Evolutionary conservation across 2,329 filamentous ascomycete species (phyloP).

Genomic region (Tolypocladium amazonense): DNA sequence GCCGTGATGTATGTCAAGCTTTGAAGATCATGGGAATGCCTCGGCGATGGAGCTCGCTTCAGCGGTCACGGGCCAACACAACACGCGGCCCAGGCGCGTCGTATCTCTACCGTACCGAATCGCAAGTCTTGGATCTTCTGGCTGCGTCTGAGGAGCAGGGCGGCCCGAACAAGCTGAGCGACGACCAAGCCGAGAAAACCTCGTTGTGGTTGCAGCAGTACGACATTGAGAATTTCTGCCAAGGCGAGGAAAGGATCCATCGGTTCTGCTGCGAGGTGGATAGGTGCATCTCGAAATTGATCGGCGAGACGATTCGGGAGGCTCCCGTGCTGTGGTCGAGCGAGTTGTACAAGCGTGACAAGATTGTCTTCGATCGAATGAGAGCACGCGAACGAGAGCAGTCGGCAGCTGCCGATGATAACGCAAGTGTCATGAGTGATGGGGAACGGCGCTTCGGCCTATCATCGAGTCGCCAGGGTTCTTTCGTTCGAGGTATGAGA

Average conservation of each 20-base stretch:
- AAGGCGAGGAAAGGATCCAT: slow-evolving; percentile 89
- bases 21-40: slow-evolving; percentile 80
- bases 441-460: slow-evolving; percentile 36
- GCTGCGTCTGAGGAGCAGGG: slow-evolving; percentile 75
- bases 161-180: slow-evolving; percentile 89
- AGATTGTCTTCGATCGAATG: slow-evolving; percentile 44
- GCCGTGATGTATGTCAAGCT: slow-evolving; percentile 74
- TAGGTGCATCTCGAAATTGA: slow-evolving; percentile 72
- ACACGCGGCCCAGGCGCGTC: slow-evolving; percentile 39
- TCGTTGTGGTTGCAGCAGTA: slow-evolving; percentile 71
- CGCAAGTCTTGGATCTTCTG: slow-evolving; percentile 78
- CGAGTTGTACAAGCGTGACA: slow-evolving; percentile 74
- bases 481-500: slow-evolving; percentile 46
- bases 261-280: slow-evolving; percentile 87
- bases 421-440: slow-evolving; percentile 44
- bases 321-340: slow-evolving; percentile 89
- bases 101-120: slow-evolving; percentile 70
- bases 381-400: slow-evolving; percentile 34
- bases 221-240: slow-evolving; percentile 85
- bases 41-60: slow-evolving; percentile 42
- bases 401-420: slow-evolving; percentile 36
- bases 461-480: slow-evolving; percentile 33
- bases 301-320: slow-evolving; percentile 74
- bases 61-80: slow-evolving; percentile 35
- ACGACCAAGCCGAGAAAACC: slow-evolving; percentile 84